These are phyloP conservation scores for Solanum lycopersicoides DNA, from an alignment of 257 asterid species.

Conservation along the genomic window DNA sequence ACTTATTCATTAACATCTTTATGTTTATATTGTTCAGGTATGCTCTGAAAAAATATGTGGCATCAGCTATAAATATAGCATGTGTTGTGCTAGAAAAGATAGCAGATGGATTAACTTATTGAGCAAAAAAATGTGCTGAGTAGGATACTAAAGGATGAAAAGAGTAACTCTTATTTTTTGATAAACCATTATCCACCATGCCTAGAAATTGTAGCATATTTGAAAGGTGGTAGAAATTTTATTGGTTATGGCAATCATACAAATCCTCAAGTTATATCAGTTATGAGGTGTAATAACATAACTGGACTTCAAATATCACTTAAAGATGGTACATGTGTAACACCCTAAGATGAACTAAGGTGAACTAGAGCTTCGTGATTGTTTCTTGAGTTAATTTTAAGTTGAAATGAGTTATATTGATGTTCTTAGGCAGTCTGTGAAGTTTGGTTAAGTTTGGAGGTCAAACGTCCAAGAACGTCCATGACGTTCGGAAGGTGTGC, in stretches of 20 bases:
- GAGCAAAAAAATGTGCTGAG: constrained; percentile 7
- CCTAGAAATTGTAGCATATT: constrained; percentile 1
- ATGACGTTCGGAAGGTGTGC: too few species aligned
- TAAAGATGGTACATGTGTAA: not conserved
- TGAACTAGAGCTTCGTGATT: too few species aligned
- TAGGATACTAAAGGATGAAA: not conserved
- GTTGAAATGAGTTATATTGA: too few species aligned
- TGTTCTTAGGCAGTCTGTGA: too few species aligned
- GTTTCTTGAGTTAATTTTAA: too few species aligned
- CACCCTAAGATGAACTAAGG: too few species aligned
- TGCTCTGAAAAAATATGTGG: not conserved
- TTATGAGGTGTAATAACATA: constrained; percentile 5
- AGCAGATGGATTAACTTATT: constrained; percentile 4
- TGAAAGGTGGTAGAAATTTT: not conserved
- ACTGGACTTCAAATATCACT: constrained; percentile 10
- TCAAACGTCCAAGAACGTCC: too few species aligned
- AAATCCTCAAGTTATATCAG: constrained; percentile 8
- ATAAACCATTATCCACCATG: constrained; percentile 11
- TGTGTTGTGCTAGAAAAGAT: constrained; percentile 10
- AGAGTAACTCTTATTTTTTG: constrained; percentile 7
- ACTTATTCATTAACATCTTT: too few species aligned
- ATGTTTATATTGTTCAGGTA: not conserved
- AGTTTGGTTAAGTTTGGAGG: too few species aligned
- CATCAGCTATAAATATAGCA: not conserved
- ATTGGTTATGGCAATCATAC: constrained; percentile 18